Evolutionary conservation across 495 filamentous ascomycete species (phyloP), one percentile per base, ranked within the genome.

Genomic region (Penicillium samsonianum): DNA sequence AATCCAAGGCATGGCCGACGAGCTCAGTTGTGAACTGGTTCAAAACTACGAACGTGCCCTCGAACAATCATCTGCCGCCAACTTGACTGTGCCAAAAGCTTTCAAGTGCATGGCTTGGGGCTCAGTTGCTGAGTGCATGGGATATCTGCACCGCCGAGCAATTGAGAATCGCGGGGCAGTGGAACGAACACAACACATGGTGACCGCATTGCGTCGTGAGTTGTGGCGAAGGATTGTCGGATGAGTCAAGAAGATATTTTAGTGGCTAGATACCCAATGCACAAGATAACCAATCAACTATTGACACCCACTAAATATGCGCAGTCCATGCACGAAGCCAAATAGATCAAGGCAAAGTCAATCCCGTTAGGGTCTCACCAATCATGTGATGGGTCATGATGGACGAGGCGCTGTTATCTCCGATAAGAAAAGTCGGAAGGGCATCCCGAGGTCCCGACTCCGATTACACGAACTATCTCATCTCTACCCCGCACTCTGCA

Each of bases 1-100:
- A 73, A 80, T 96, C 19, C 87, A 91, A 76, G 67, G 72, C 0
- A 75, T 74, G 72, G 72, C 72, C 5, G 72, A 75, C 58, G 69
- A 72, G 31, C 53, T 75, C 26, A 64, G 71, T 41, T 73, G 71
- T 50, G 60, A 71, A 30, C 46, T 73, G 11, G 50, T 70, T 53
- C 47, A 64, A 14, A 64, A 68, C 35, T 65, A 67, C n/a, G 64
- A 68, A 17, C 48, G 56, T 9, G 59, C 63, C 23, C 25, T 62
- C 43, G 50, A 51, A 31, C 33, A 57, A 16, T 59, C 61, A 4
- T 55, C 43, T 22, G 64, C 47, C 16, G 46, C 40, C 0, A 64
- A 60, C 14, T 26, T 62, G 17, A 59, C 59, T 14, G 63, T 67
- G 8, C 70, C 71, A 0, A 66, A 65, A 19, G 67, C 66, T n/a